These are phyloP conservation scores for Copromyces sp. DNA, from an alignment of 495 filamentous ascomycete genomes.

Conservation along the genomic window DNA sequence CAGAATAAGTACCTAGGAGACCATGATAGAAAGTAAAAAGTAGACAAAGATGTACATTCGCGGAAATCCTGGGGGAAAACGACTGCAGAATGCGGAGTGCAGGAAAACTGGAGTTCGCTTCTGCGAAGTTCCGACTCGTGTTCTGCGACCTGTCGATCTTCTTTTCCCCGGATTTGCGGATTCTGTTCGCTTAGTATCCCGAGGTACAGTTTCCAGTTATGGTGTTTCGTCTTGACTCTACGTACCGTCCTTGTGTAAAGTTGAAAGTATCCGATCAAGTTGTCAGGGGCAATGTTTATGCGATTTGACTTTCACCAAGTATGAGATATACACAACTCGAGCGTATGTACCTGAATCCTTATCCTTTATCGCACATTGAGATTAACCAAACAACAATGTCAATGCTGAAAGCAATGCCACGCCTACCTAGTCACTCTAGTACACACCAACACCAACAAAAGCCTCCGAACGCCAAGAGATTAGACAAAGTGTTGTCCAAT, in stretches of 20 bases:
- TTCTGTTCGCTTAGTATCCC: not conserved
- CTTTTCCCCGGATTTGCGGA: not conserved
- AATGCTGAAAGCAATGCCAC: not conserved
- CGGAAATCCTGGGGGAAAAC: not conserved
- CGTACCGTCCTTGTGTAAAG: not conserved
- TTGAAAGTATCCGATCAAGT: not conserved
- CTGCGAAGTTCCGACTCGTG: not conserved
- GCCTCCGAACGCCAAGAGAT: not conserved
- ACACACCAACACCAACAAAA: not conserved
- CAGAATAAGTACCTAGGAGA: not conserved
- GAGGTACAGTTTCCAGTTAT: not conserved
- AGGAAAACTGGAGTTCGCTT: not conserved
- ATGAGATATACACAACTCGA: too few species aligned
- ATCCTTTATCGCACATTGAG: not conserved
- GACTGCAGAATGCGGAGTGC: not conserved
- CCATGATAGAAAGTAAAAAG: not conserved
- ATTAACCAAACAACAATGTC: not conserved
- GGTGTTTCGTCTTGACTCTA: not conserved
- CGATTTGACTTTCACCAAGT: not conserved
- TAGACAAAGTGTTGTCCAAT: conserved; percentile 1
- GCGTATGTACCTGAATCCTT: not conserved
- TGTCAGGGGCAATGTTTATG: not conserved
- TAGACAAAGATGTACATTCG: too few species aligned
- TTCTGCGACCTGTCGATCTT: not conserved
- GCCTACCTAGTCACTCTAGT: too few species aligned